These are phyloP conservation scores for Irpex sp. DNA, from an alignment of 1,284 basidiomycete genomes.

Conservation along the genomic window DNA sequence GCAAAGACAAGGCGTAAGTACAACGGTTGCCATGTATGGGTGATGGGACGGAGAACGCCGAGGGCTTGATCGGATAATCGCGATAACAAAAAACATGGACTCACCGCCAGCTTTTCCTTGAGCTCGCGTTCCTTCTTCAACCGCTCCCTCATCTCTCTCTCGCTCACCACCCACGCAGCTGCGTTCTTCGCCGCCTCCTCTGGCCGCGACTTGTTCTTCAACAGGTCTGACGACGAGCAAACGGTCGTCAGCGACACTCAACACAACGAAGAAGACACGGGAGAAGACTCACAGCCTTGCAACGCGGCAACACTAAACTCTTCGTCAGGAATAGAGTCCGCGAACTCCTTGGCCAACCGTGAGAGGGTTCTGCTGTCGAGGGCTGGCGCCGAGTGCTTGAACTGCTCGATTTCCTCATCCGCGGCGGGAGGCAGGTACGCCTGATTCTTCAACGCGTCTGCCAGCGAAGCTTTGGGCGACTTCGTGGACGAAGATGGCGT, in stretches of 20 bases:
- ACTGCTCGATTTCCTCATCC: conserved; percentile 53
- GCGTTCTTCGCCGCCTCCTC: conserved; percentile 65
- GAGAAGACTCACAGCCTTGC: conserved; percentile 69
- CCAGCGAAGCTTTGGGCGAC: conserved; percentile 17
- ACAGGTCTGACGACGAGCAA: conserved; percentile 45
- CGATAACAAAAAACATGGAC: conserved; percentile 25
- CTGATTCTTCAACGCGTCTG: conserved; percentile 48
- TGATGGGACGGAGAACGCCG: conserved; percentile 7
- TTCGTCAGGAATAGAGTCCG: conserved; percentile 71
- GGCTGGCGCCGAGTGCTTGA: conserved; percentile 58
- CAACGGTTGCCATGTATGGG: conserved; percentile 3
- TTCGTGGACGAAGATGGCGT: conserved; percentile 10
- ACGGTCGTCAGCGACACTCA: conserved; percentile 20
- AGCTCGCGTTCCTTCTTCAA: conserved; percentile 63
- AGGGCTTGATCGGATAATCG: conserved; percentile 21
- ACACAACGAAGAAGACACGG: background rate
- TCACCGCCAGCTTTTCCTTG: conserved; percentile 59
- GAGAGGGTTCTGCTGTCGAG: conserved; percentile 60
- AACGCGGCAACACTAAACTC: conserved; percentile 84
- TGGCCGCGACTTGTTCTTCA: conserved; percentile 78
- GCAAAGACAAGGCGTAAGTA: conserved; percentile 10
- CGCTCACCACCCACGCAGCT: conserved; percentile 64
- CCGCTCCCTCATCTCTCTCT: conserved; percentile 68
- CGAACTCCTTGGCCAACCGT: conserved; percentile 67
- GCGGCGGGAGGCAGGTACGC: conserved; percentile 61